These are phyloP conservation scores for Arthroderma sp. DNA, from an alignment of 2,329 filamentous ascomycete species.

Conservation along the genomic window DNA sequence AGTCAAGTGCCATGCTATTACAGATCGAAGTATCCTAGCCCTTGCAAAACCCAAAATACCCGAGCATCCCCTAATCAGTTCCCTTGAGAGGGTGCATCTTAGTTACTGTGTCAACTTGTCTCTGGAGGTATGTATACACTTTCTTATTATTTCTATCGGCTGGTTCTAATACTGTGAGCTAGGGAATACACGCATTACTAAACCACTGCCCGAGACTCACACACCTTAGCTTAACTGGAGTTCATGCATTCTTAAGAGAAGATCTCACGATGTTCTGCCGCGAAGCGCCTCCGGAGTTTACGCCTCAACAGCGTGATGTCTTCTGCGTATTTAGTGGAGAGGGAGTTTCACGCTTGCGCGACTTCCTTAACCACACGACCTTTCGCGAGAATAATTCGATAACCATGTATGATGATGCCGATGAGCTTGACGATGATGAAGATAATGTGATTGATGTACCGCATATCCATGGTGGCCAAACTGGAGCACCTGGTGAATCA, in stretches of 20 bases:
- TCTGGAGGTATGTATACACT: constrained; percentile 48
- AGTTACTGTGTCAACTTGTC: constrained; percentile 86
- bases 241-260: constrained; percentile 74
- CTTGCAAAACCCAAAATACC: constrained; percentile 53
- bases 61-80: constrained; percentile 49
- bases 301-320: constrained; percentile 82
- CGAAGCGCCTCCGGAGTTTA: constrained; percentile 80
- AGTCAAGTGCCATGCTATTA: constrained; percentile 86
- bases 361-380: constrained; percentile 53
- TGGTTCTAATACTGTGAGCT: constrained; percentile 11
- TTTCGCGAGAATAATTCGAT: constrained; percentile 24
- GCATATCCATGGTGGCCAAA: background rate
- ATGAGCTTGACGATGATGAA: constrained; percentile 31
- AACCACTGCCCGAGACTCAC: constrained; percentile 88
- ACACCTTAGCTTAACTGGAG: constrained; percentile 85
- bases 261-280: constrained; percentile 79
- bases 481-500: background rate
- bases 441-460: constrained; percentile 14
- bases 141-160: constrained; percentile 9
- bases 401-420: constrained; percentile 33
- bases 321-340: constrained; percentile 95
- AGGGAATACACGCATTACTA: constrained; percentile 82
- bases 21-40: constrained; percentile 75
- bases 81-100: constrained; percentile 82
- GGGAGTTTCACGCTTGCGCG: constrained; percentile 64